Evolutionary conservation across 768 basidiomycete genomes (phyloP).

Genomic region (Trametopsis cervina): DNA sequence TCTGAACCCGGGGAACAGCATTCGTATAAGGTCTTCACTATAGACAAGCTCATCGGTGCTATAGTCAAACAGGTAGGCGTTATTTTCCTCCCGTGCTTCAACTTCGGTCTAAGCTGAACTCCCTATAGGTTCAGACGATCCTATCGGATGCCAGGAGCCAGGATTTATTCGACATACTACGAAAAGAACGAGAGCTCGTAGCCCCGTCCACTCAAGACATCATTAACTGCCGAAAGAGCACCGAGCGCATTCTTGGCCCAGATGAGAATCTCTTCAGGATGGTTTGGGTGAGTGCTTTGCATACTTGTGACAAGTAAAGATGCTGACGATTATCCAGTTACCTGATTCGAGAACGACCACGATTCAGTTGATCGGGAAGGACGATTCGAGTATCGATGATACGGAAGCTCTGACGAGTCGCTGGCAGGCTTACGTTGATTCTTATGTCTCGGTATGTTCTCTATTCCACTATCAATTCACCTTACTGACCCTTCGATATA

Average conservation of each 20-base stretch:
- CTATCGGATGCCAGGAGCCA: constrained; percentile 65
- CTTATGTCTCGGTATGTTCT: constrained; percentile 56
- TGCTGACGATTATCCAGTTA: constrained; percentile 33
- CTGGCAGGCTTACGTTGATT: constrained; percentile 77
- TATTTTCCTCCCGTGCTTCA: background rate
- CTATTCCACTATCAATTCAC: background rate
- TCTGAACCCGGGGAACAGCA: constrained; percentile 36
- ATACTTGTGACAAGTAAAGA: background rate
- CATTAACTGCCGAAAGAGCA: constrained; percentile 56
- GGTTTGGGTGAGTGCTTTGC: constrained; percentile 56
- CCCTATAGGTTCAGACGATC: constrained; percentile 57
- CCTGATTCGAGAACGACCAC: constrained; percentile 62
- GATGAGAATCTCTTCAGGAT: constrained; percentile 78
- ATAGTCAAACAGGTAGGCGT: constrained; percentile 79
- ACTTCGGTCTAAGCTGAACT: background rate
- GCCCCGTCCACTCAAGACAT: constrained; percentile 66
- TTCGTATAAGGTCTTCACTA: constrained; percentile 85
- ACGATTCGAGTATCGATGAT: constrained; percentile 69
- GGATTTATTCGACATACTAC: constrained; percentile 64
- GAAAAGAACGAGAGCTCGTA: constrained; percentile 54
- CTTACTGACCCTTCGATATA: background rate
- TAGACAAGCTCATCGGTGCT: constrained; percentile 85
- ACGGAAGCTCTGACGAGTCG: constrained; percentile 68
- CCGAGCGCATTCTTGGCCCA: constrained; percentile 63
- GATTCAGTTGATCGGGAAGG: constrained; percentile 72